Conservation (phyloP, 805 yeast genomes). For the Lipomyces sp. region DNA sequence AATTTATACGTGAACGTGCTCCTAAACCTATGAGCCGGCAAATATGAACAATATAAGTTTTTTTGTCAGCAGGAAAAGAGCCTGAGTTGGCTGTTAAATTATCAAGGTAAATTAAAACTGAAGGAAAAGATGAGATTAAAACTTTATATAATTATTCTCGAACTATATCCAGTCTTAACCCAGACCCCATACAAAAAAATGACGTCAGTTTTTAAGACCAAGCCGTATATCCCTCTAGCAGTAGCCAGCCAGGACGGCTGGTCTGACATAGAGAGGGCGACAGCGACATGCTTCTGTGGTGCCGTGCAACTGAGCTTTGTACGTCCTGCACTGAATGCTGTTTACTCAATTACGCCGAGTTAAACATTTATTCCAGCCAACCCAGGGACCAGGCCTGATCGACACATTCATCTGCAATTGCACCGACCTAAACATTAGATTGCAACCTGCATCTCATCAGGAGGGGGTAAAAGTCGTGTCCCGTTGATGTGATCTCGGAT, state of each 20-base stretch:
- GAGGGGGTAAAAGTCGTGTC: no score
- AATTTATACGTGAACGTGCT: no score
- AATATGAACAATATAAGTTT: no score
- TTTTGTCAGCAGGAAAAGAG: no score
- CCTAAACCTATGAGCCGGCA: no score
- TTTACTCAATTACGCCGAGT: not conserved
- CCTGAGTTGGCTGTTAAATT: no score
- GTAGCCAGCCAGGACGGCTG: not conserved
- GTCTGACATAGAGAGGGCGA: not conserved
- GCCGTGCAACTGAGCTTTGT: not conserved
- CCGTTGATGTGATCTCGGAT: no score
- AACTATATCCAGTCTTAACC: no score
- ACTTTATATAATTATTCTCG: no score
- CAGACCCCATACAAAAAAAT: not conserved
- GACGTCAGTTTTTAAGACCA: not conserved
- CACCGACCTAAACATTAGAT: not conserved
- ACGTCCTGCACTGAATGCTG: not conserved
- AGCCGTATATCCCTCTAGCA: not conserved
- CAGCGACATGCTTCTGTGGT: slow-evolving; percentile 5
- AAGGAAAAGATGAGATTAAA: no score
- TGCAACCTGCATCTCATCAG: no score
- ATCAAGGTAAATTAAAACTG: no score
- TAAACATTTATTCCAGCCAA: not conserved
- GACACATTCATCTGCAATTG: slow-evolving; percentile 2
- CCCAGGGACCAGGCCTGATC: not conserved